Evolutionary conservation across 2,329 filamentous ascomycete genomes (phyloP).

Genomic region (Exophiala lecanii-corni): DNA sequence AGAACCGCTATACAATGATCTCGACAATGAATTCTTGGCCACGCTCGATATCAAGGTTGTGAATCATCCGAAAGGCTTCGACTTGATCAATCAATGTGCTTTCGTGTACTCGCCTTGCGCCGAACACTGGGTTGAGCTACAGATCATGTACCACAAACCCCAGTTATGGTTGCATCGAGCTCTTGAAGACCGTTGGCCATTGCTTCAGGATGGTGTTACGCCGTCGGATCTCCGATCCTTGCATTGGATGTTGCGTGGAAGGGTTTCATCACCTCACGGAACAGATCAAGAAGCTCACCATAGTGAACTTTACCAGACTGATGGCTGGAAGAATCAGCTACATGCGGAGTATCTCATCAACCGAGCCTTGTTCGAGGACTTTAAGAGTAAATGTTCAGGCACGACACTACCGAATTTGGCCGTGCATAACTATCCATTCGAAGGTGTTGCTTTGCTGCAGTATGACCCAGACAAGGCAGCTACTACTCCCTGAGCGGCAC

Average conservation of each 20-base stretch:
- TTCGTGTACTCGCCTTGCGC: conserved; percentile 60
- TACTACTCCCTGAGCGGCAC: no score
- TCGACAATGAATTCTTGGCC: conserved; percentile 37
- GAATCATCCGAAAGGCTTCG: conserved; percentile 49
- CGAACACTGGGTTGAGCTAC: conserved; percentile 26
- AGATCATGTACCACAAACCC: conserved; percentile 12
- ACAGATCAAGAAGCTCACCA: background rate
- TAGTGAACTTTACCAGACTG: background rate
- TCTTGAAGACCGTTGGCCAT: background rate
- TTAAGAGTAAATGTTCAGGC: conserved; percentile 2
- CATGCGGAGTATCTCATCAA: background rate
- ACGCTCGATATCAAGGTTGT: conserved; percentile 36
- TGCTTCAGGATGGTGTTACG: background rate
- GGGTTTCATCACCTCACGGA: background rate
- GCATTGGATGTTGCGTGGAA: background rate
- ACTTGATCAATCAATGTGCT: conserved; percentile 39
- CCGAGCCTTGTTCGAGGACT: background rate
- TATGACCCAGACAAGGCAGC: conserved; percentile 1
- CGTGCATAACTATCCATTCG: conserved; percentile 17
- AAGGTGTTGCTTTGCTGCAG: conserved; percentile 16
- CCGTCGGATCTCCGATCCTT: background rate
- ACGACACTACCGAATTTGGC: conserved; percentile 8
- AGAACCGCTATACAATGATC: conserved; percentile 48
- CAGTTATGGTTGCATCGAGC: conserved; percentile 16
- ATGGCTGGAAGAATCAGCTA: background rate